A percentile compares a stretch with the other conserved stretches of the same genome.
Evolutionary conservation across 2,329 filamentous ascomycete genomes (phyloP).

Genomic region (Tolypocladium album): DNA sequence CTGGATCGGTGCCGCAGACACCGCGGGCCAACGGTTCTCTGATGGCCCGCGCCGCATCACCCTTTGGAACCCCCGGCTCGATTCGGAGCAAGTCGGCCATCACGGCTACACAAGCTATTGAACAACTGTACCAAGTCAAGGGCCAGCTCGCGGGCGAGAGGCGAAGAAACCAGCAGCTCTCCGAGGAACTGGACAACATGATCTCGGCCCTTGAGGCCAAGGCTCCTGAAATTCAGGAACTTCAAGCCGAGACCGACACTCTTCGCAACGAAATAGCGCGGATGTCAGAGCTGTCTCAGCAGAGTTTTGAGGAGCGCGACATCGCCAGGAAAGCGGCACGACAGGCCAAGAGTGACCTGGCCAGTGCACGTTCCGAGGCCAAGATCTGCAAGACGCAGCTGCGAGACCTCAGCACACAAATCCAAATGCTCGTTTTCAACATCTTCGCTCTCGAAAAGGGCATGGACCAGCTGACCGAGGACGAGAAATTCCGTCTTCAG

Average conservation of each 20-base stretch:
- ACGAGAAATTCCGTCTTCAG: conserved; percentile 67
- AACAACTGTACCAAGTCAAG: conserved; percentile 58
- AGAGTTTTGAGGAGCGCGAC: conserved; percentile 73
- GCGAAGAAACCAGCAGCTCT: conserved; percentile 62
- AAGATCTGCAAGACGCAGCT: conserved; percentile 78
- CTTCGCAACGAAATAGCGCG: conserved; percentile 73
- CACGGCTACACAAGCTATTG: conserved; percentile 51
- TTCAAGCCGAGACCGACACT: conserved; percentile 69
- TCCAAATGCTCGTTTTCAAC: conserved; percentile 85
- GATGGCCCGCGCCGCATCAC: conserved; percentile 42
- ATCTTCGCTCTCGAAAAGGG: conserved; percentile 75
- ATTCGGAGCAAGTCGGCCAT: conserved; percentile 43
- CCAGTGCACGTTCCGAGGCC: conserved; percentile 53
- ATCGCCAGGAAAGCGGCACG: conserved; percentile 65
- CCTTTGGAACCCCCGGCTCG: conserved; percentile 51
- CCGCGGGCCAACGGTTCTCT: conserved; percentile 48
- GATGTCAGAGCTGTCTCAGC: conserved; percentile 75
- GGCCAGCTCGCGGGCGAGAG: conserved; percentile 63
- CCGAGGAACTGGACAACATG: conserved; percentile 73
- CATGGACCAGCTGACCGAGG: conserved; percentile 55
- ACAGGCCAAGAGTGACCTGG: conserved; percentile 65
- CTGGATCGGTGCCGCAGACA: conserved; percentile 46
- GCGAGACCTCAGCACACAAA: conserved; percentile 78
- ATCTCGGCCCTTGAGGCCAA: conserved; percentile 75
- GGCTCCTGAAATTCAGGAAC: conserved; percentile 78